These are phyloP conservation scores for Kandelia obovata DNA, from an alignment of 345 rosid species.

Conservation along the genomic window DNA sequence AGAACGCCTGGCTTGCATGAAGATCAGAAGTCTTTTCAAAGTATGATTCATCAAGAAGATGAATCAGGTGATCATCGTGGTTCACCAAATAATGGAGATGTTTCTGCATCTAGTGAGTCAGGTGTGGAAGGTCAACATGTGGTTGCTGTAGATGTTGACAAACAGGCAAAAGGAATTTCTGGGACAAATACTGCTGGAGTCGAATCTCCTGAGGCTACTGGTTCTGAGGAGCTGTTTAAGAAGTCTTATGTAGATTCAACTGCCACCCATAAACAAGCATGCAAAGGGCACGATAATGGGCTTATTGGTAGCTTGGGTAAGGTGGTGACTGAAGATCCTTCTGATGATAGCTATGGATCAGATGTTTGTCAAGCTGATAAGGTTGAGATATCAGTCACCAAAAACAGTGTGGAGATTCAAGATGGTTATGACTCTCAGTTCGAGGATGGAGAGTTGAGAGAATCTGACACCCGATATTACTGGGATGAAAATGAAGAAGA, in stretches of 20 bases:
- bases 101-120: constrained; percentile 3
- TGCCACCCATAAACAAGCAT: constrained; percentile 9
- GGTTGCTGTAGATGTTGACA: not conserved
- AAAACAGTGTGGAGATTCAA: constrained; percentile 29
- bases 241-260: constrained; percentile 14
- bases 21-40: constrained; percentile 12
- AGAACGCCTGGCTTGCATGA: not conserved
- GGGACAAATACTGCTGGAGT: not conserved
- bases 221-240: constrained; percentile 14
- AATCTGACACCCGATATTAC: constrained; percentile 28
- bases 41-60: constrained; percentile 4
- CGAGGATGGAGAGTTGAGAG: constrained; percentile 69
- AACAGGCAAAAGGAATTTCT: constrained; percentile 6
- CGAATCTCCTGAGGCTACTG: constrained; percentile 10
- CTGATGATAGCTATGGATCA: constrained; percentile 19
- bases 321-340: constrained; percentile 13
- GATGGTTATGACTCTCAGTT: constrained; percentile 54
- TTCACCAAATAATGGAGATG: constrained; percentile 11
- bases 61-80: constrained; percentile 3
- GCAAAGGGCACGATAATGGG: constrained; percentile 9
- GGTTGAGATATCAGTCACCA: not conserved
- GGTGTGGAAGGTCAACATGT: constrained; percentile 8
- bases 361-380: constrained; percentile 27
- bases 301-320: constrained; percentile 13
- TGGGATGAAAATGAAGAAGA: constrained; percentile 41